Evolutionary conservation across 148 eudicot genomes (phyloP), one percentile per base, ranked within the genome.

Genomic region (Vaccinium vitisidaea): DNA sequence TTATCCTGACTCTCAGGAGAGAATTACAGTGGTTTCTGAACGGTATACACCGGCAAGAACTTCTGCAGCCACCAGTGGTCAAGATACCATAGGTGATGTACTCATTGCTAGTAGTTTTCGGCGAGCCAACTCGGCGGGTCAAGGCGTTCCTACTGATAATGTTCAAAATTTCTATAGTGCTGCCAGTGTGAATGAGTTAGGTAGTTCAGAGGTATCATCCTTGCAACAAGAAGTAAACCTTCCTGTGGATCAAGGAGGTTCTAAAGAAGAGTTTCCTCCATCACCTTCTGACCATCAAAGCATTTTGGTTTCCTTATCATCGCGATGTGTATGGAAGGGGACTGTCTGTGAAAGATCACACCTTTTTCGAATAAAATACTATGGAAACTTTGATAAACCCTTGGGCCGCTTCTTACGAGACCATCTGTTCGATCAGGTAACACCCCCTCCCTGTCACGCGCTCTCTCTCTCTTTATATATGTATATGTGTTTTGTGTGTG

Each of bases 331-430:
- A 71, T 92, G 95, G 97, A 96, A 96, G 91, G 98, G 98, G 61
- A 94, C 98, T 56, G 96, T 96, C 21, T 96, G 99, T 89, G 99
- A 96, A 80, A 92, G 96, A 87, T 93, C 98, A 78, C 99, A 92
- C 87, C 95, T 95, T 30, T 93, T 92, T 81, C 93, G 99, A 87
- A 96, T 96, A 84, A 96, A 96, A 87, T 96, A 96, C 84, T 96
- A 96, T 83, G 97, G 99, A 8, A 93, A 86, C 86, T 94, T 89
- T 81, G 99, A 96, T 84, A 96, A 93, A 88, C 99, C 99, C 46
- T 88, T 96, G 86, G 99, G 99, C 76, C 94, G 99, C 53, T 96
- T 92, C 92, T 85, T 96, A 56, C 95, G 94, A 74, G 99, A 96
- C 85, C 90, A 94, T 87, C 88, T 96, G 85, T 96, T 96, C 84